Conservation (phyloP, 257 asterid genomes). For the Leptodermis oblonga region DNA sequence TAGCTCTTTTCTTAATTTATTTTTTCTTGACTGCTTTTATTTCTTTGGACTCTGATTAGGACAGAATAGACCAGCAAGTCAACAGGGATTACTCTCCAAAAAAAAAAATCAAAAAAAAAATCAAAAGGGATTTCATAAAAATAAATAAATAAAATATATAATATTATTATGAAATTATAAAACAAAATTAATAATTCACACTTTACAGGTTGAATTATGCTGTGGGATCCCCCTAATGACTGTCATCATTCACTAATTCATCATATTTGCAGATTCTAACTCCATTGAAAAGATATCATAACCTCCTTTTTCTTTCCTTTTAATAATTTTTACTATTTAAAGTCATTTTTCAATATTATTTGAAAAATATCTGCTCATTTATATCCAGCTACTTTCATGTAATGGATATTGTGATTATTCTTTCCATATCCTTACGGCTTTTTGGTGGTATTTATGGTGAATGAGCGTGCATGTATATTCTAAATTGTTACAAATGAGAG, state of each 20-base stretch:
- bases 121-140: neutral
- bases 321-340: neutral
- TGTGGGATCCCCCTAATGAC: neutral
- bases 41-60: neutral
- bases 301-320: neutral
- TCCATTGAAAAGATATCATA: neutral
- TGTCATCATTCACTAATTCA: neutral
- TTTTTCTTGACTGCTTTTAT: slow-evolving; percentile 1
- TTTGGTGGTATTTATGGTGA: too few species aligned
- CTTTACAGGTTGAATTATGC: neutral
- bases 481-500: neutral
- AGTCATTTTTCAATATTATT: too few species aligned
- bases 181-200: neutral
- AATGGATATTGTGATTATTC: too few species aligned
- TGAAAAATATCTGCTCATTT: too few species aligned
- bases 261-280: neutral
- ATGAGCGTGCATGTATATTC: neutral
- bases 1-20: neutral
- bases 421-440: too few species aligned
- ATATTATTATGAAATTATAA: neutral
- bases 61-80: neutral
- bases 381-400: too few species aligned
- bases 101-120: too few species aligned
- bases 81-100: too few species aligned
- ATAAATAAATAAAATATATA: neutral